Base-by-base conservation (phyloP, 805 yeast genomes). In the Metschnikowia peoriensis region DNA sequence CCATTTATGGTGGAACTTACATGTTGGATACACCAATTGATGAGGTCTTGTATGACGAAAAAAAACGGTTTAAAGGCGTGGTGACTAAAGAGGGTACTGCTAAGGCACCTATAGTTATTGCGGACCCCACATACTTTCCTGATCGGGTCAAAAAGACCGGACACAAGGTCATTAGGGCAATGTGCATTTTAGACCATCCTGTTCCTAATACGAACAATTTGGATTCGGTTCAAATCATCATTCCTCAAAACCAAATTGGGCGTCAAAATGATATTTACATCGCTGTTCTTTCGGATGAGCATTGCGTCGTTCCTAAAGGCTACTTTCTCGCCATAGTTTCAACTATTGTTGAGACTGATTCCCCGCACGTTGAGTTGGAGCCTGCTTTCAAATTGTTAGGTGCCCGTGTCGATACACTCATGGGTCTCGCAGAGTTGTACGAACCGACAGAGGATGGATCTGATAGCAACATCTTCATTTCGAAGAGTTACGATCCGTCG, bases 41-140 rank as follows among this genome's bases (percentile, higher is more conserved):
- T 55, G 96, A 93, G 72, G 80, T 92, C 16, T 77, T 88, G 47
- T 92, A 85, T 69, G 83, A 80, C 49, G 86, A 81, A 12, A 83
- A 80, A 28, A 66, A 66, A 51, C 86, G 83, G 65, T 90, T 91
- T 60, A 76, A 77, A 32, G 97, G 98, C 53, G 96, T 94, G 44
- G 84, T 84, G 61, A 88, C 97, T 47, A 94, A 92, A 58, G 94
- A 91, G 63, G 98, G 97, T 57, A 79, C 79, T 41, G 97, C 97
- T 14, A 86, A 83, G 63, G 97, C 99, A 0, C 96, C 96, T 56
- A 75, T 91, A 53, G 96, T 94, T 37, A 91, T 94, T 73, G 97
- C 97, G 28, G 99, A 94, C 70, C 99, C 99, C 53, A 93, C 98
- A 16, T 94, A 94, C 66, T 94, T 94, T 83, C 97, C 97, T 3